A percentile compares a stretch with the other conserved stretches of the same genome.
These are phyloP conservation scores for Pseudopithomyces chartarum DNA, from an alignment of 2,329 filamentous ascomycete genomes.

Conservation along the genomic window DNA sequence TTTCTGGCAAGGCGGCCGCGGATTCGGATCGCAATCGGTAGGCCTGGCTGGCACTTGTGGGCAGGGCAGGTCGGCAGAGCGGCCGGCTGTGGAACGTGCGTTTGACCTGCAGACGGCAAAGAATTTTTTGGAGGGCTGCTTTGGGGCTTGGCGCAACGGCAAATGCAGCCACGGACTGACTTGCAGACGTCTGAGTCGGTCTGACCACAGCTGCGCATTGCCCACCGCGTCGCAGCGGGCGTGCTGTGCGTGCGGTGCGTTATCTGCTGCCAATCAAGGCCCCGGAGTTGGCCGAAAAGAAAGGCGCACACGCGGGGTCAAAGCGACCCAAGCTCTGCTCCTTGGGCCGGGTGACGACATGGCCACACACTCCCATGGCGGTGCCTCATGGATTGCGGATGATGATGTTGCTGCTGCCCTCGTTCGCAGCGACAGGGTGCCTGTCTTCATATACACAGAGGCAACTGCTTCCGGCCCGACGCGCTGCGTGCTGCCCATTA, in stretches of 20 bases:
- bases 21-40: slow-evolving; percentile 22
- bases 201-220: not conserved
- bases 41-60: slow-evolving; percentile 22
- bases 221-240: not conserved
- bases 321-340: not conserved
- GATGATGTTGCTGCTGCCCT: not conserved
- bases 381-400: too few relatives aligned
- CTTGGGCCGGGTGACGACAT: slow-evolving; percentile 17
- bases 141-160: slow-evolving; percentile 18
- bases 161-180: slow-evolving; percentile 13
- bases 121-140: slow-evolving; percentile 21
- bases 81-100: slow-evolving; percentile 20
- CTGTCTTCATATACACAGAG: slow-evolving; percentile 3
- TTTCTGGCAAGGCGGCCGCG: slow-evolving; percentile 19
- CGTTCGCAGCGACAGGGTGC: not conserved
- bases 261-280: slow-evolving; percentile 14
- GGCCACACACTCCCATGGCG: too few relatives aligned
- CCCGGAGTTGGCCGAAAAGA: slow-evolving; percentile 9
- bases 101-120: slow-evolving; percentile 33
- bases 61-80: slow-evolving; percentile 29
- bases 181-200: slow-evolving; percentile 31
- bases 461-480: not conserved
- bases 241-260: not conserved
- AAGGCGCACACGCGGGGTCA: slow-evolving; percentile 15
- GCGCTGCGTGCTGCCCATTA: not conserved